phyloP scores from a whole-genome alignment of 2,329 filamentous ascomycete species.

The Ophiocordyceps unilateralis region DNA sequence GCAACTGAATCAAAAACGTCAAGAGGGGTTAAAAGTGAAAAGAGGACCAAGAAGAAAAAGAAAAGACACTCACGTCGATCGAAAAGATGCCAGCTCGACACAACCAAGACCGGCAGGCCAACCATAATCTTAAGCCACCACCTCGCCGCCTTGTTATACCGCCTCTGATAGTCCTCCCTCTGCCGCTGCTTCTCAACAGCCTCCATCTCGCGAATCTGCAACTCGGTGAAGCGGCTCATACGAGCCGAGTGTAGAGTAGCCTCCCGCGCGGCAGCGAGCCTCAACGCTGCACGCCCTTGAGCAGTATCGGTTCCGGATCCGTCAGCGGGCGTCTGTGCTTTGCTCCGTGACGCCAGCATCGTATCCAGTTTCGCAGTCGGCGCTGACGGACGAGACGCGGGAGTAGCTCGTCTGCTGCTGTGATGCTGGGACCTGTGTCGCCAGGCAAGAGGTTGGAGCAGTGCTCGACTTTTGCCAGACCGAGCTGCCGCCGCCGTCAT shows the following conservation, averaged over 20 bases:
- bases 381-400: too few relatives aligned
- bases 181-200: constrained; percentile 6
- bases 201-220: constrained; percentile 5
- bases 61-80: constrained; percentile 23
- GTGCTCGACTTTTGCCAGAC: not conserved
- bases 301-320: not conserved
- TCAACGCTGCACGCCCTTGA: constrained; percentile 3
- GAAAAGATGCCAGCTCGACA: constrained; percentile 37
- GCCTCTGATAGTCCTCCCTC: constrained; percentile 20
- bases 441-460: not conserved
- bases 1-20: not conserved
- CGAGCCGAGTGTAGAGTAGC: constrained; percentile 8
- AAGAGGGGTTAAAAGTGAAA: not conserved
- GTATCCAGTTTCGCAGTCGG: not conserved
- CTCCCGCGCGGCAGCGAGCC: constrained; percentile 8
- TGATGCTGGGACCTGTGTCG: not conserved
- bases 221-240: constrained; percentile 4
- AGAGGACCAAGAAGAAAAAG: too few relatives aligned
- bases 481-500: too few relatives aligned
- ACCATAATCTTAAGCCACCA: constrained; percentile 31
- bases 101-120: constrained; percentile 34
- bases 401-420: not conserved
- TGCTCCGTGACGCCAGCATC: too few relatives aligned
- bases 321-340: not conserved
- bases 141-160: constrained; percentile 25